Percentiles rank a stretch among this genome's conserved stretches.
These are phyloP conservation scores for Elsinoe necatrix DNA, from an alignment of 2,329 filamentous ascomycete species.

Conservation along the genomic window DNA sequence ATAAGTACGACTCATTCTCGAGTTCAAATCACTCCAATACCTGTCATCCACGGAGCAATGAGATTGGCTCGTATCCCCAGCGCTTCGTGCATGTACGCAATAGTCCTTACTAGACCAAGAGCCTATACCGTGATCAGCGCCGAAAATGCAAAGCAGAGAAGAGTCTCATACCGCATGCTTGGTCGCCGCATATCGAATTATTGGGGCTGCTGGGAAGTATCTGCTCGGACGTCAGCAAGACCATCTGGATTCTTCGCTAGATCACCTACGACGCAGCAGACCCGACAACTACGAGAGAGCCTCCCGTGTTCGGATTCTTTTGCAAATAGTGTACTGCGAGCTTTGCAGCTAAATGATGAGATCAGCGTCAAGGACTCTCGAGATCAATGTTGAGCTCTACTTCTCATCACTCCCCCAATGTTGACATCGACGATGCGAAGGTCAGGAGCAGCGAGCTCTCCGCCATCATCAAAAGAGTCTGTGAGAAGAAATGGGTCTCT, in stretches of 20 bases:
- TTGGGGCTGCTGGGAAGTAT: background rate
- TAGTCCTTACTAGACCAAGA: background rate
- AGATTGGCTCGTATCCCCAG: background rate
- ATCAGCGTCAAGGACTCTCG: no score
- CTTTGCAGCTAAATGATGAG: background rate
- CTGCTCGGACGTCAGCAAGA: background rate
- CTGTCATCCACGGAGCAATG: conserved; percentile 11
- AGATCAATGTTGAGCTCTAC: background rate
- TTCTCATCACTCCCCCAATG: conserved; percentile 3
- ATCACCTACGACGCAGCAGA: background rate
- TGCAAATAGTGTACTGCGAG: background rate
- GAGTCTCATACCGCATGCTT: background rate
- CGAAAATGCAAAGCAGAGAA: background rate
- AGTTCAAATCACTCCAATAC: background rate
- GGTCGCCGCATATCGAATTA: background rate
- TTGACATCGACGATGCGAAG: background rate
- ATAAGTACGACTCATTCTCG: background rate
- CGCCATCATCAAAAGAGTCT: background rate
- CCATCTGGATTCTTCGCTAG: background rate
- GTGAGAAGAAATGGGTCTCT: conserved; percentile 2
- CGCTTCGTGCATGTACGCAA: background rate
- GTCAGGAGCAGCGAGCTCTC: conserved; percentile 6
- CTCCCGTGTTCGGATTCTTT: background rate
- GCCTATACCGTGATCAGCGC: background rate
- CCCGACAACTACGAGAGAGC: background rate